A percentile compares a stretch with the other conserved stretches of the same genome.
Evolutionary conservation across 1,284 basidiomycete species (phyloP).

Genomic region (Austroboletus novae-zelandiae): DNA sequence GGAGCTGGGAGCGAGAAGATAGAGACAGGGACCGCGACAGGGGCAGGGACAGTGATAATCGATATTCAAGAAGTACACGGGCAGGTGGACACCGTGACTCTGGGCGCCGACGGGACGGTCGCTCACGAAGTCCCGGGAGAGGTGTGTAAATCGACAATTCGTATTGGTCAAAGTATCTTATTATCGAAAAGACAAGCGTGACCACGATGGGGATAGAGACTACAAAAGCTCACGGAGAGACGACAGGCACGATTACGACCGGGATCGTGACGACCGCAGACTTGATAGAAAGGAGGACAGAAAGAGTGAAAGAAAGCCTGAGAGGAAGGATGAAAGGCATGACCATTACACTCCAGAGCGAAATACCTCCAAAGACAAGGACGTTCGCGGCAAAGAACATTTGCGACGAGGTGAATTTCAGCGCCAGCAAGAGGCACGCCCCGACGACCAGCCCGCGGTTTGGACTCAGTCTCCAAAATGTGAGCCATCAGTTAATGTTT

Average conservation of each 20-base stretch:
- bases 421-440: slow-evolving; percentile 17
- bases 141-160: slow-evolving; percentile 19
- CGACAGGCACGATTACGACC: slow-evolving; percentile 36
- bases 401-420: slow-evolving; percentile 22
- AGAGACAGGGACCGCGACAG: slow-evolving; percentile 45
- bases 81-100: slow-evolving; percentile 42
- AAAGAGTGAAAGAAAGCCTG: slow-evolving; percentile 23
- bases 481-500: slow-evolving; percentile 15
- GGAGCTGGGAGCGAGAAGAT: slow-evolving; percentile 66
- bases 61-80: slow-evolving; percentile 34
- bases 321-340: slow-evolving; percentile 22
- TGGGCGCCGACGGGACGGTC: slow-evolving; percentile 53
- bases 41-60: slow-evolving; percentile 32
- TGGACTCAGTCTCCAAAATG: slow-evolving; percentile 19
- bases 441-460: slow-evolving; percentile 19
- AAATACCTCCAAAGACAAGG: slow-evolving; percentile 25
- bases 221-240: slow-evolving; percentile 41
- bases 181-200: slow-evolving; percentile 29
- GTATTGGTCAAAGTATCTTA: neutral
- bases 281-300: slow-evolving; percentile 35
- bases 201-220: slow-evolving; percentile 33
- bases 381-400: slow-evolving; percentile 19
- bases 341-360: slow-evolving; percentile 23
- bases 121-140: slow-evolving; percentile 67
- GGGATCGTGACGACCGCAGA: slow-evolving; percentile 40